Base-by-base conservation (phyloP, 257 asterid genomes). In the Asclepias syriaca region DNA sequence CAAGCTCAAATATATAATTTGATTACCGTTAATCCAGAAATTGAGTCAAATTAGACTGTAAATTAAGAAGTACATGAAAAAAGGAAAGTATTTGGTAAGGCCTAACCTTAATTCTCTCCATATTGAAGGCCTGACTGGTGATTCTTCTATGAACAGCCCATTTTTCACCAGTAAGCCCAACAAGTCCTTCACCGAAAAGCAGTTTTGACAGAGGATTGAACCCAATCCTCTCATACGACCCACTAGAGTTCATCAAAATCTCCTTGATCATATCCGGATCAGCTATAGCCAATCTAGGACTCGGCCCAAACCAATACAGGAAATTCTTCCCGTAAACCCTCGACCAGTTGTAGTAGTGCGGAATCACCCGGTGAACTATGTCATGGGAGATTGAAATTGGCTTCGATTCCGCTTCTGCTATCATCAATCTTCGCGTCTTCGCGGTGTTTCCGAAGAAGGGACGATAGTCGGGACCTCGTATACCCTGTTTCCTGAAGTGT, bases 71-170 rank as follows among this genome's bases (percentile, higher is more conserved):
- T 8, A 43, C 48, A 78, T 32, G 39, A 29, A 29, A 58, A 69
- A 4, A 18, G 34, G n/a, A 21, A 10, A 49, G 53, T 27, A 8
- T 55, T 32, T 3, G 10, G 5, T 4, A 14, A 6, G 11, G 14
- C 21, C 59, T 66, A 51, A 88, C 93, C 96, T 90, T 88, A 32
- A 90, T 80, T 56, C 83, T 65, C 71, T 90, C 96, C 91, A 88
- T 75, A 54, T 77, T 84, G 72, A 90, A 90, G 67, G 91, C 95
- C 70, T 75, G 91, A 18, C 60, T 82, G 2, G 90, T 73, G 51
- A 90, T 90, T 84, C 81, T 79, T 72, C 95, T 75, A 27, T 88
- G 96, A 66, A 88, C 74, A 24, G 83, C 85, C 95, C 96, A 90
- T 63, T 79, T 84, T 13, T 80, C 71, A 37, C 91, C 95, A 8